Evolutionary conservation across 495 filamentous ascomycete species (phyloP).

Genomic region (Penicillium pancosmium): DNA sequence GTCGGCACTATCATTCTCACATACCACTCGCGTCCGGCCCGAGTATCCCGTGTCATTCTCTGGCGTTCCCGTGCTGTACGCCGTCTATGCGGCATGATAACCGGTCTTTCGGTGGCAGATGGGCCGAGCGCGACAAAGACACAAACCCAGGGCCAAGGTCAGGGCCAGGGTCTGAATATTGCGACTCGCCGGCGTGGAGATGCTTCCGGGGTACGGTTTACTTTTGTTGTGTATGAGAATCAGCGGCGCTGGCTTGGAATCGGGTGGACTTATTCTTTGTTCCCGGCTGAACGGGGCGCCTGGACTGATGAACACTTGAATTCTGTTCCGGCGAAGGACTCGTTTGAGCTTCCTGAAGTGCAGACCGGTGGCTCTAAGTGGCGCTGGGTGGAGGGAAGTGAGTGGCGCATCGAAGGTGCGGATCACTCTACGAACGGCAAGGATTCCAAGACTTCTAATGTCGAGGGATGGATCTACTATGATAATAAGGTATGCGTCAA

Average conservation of each 20-base stretch:
- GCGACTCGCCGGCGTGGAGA: conserved; percentile 56
- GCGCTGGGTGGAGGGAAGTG: conserved; percentile 83
- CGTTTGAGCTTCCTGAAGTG: conserved; percentile 86
- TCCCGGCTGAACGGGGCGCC: conserved; percentile 82
- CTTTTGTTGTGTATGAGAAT: conserved; percentile 95
- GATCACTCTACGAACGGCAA: conserved; percentile 43
- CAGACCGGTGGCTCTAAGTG: conserved; percentile 79
- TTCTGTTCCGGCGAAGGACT: conserved; percentile 70
- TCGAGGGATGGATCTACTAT: conserved; percentile 93
- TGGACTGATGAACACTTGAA: conserved; percentile 98
- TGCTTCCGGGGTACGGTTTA: conserved; percentile 83
- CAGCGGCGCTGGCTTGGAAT: conserved; percentile 94
- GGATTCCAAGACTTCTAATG: conserved; percentile 52
- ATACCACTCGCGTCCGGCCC: conserved; percentile 87
- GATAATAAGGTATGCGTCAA: conserved; percentile 78
- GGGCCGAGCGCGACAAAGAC: conserved; percentile 31
- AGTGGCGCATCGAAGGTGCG: conserved; percentile 86
- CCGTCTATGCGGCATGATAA: conserved; percentile 64
- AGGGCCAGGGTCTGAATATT: conserved; percentile 47
- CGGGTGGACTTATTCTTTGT: conserved; percentile 89
- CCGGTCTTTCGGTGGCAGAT: conserved; percentile 72
- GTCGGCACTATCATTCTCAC: conserved; percentile 81
- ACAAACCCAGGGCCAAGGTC: conserved; percentile 47
- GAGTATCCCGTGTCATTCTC: conserved; percentile 82
- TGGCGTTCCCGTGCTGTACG: conserved; percentile 85